Evolutionary conservation across 2,329 filamentous ascomycete species (phyloP), one percentile per base, ranked within the genome.

Genomic region (Diaporthe sp.): DNA sequence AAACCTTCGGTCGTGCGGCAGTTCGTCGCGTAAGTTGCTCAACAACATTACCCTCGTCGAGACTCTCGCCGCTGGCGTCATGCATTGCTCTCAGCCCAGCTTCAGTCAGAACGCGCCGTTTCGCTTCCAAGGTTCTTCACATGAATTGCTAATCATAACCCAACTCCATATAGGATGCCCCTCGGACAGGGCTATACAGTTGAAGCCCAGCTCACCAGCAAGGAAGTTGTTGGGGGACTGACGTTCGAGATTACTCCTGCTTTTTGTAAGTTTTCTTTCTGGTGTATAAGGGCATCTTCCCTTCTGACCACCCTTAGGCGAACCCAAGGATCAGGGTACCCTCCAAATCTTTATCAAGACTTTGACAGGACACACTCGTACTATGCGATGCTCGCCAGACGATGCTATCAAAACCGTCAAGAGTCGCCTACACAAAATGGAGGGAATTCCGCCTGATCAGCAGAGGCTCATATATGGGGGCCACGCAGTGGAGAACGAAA

Each of bases 151-250:
- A 57, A 57, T 12, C 7, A 7, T 22, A 37, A 31, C 17, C 15
- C 1, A 57, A 57, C 17, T 57, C 13, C 15, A 22, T 37, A 19
- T 12, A 67, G 44, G 1, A 86, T 87, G 83, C 84, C 86, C 0
- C 77, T 84, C 37, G 84, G 84, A 1, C 80, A 79, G 19, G 85
- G 86, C 1, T 86, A 87, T 72, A 84, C 84, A 0, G 82, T 88
- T 10, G 87, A 89, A 78, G 81, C 82, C 2, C 87, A 89, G 77
- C 77, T 88, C 7, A 87, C 84, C 0, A 85, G 86, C 4, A 72
- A 82, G 55, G 87, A 88, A 31, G 76, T 77, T 3, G 76, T 83
- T 7, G 84, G 84, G 22, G 86, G 86, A 4, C 75, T 89, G 3
- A 87, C 87, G 73, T 80, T 89, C 53, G 86, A 88, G 74, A 81